phyloP scores from a whole-genome alignment of 352 stramenopile species.

The Globisporangium paroecandrum region DNA sequence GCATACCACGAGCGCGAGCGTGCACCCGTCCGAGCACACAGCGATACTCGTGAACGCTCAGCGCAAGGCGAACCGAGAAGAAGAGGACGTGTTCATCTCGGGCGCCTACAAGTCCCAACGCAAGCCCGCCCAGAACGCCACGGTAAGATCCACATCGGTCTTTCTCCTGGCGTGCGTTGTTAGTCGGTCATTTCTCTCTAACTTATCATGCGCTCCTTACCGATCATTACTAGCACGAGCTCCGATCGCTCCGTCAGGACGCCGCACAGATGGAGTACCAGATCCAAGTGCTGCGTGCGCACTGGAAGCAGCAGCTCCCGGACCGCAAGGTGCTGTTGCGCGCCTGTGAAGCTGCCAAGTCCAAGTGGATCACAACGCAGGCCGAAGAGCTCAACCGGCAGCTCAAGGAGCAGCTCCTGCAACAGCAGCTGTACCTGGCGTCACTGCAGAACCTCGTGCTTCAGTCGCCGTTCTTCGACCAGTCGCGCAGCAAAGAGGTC shows the following conservation, averaged over 20 bases:
- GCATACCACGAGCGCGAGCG: neutral
- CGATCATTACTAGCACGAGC: slow-evolving; percentile 34
- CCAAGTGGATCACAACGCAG: slow-evolving; percentile 49
- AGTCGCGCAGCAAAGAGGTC: slow-evolving; percentile 46
- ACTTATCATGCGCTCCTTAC: neutral
- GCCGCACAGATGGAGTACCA: slow-evolving; percentile 36
- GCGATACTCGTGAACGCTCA: neutral
- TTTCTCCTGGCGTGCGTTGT: neutral
- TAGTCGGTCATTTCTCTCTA: neutral
- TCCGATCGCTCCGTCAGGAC: slow-evolving; percentile 46
- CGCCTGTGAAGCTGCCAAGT: slow-evolving; percentile 46
- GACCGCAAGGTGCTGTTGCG: slow-evolving; percentile 27
- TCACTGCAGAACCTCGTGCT: slow-evolving; percentile 53
- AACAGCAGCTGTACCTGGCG: slow-evolving; percentile 64
- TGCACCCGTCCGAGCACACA: slow-evolving; percentile 1
- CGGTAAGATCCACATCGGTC: slow-evolving; percentile 18
- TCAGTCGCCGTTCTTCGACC: slow-evolving; percentile 44
- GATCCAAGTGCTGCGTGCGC: slow-evolving; percentile 35
- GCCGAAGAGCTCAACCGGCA: slow-evolving; percentile 46
- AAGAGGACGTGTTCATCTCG: slow-evolving; percentile 36
- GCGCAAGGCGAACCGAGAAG: neutral
- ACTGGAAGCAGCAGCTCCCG: slow-evolving; percentile 41
- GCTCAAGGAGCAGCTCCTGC: slow-evolving; percentile 53
- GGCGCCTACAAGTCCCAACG: slow-evolving; percentile 29
- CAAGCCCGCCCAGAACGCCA: slow-evolving; percentile 32